Evolutionary conservation across 768 basidiomycete species (phyloP), one percentile per base, ranked within the genome.

Genomic region (Hericium coralloides): DNA sequence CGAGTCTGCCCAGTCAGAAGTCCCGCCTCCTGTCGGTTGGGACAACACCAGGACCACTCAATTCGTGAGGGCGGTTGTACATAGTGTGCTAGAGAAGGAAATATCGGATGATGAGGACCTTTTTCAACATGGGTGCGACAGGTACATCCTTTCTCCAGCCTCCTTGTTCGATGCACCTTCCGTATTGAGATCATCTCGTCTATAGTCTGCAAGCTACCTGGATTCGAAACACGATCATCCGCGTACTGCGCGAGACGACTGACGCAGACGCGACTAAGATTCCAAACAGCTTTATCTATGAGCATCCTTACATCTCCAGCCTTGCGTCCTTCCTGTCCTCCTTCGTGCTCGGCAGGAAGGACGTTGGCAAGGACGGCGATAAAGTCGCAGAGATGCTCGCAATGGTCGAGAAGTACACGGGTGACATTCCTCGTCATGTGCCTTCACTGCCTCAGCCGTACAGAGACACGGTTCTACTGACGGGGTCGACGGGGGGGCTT

Each of bases 191-290:
- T n/a, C 23, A 3, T 22, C n/a, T 18, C 10, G 17, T 55, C n/a
- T 23, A 20, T 50, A 79, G 78, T 54, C 50, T 76, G 4, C 69
- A 73, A 59, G 72, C 71, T 18, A 75, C 73, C 0, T 73, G 70
- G 64, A 73, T 76, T 31, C 72, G 74, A 3, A 72, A 74, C 51
- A 64, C 69, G 18, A 61, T 79, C 18, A 59, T 77, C 10, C 67
- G 66, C 2, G 68, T 69, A 14, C 59, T 77, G 4, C 68, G 66
- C n/a, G 56, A 59, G 8, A 60, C 67, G 0, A 61, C 62, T 6
- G 57, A 66, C 12, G 54, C 64, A 14, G 57, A 66, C 20, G 60
- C 62, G 7, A 58, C 61, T 20, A 18, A 55, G 8, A 52, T 69
- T 25, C 60, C 73, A 0, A 59, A 64, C 12, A 72, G 69, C 45